Base-by-base conservation (phyloP, 2,329 filamentous ascomycete genomes). In the Phoma sp. region DNA sequence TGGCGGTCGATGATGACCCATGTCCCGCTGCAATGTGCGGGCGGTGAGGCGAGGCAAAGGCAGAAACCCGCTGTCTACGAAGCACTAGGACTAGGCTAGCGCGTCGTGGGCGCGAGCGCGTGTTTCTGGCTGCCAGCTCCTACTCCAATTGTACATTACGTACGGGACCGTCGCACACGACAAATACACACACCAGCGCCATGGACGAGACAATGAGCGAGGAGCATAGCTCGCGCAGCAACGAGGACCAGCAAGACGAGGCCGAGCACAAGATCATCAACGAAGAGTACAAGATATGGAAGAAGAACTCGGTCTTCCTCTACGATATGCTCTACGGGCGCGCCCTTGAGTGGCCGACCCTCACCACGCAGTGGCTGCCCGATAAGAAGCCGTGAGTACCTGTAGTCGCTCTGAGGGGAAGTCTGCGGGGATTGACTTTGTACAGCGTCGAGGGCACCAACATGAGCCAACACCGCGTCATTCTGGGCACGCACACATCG, bases 221-320 rank as follows among this genome's bases (percentile, higher is more conserved):
- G 25, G 52, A 51, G 10, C 47, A 68, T 64, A 68, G 71, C 45
- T 57, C 61, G 36, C 66, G 63, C 50, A 73, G 82, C 41, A 83
- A 86, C 57, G 88, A 92, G 54, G 89, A 90, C 47, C 87, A 90
- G 55, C 87, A 90, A 25, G 82, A 88, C 72, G 83, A 90, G 71
- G 78, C 85, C 64, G 87, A 90, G 71, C 89, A 96, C 77, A 92
- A 96, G 78, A 82, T 96, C 57, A 92, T 98, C 78, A 98, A 98
- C 67, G 95, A 99, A 81, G 95, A 99, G 76, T 99, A 99, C 85
- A 99, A 99, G 77, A 97, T 93, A 63, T 99, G 95, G 95, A 99
- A 99, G 83, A 99, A 99, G 82, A 99, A 99, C 78, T 91, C 90
- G 62, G 93, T 95, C 3, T 98, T 98, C 72, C 89, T 99, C 67